These are phyloP conservation scores for Phytophthora palmivora DNA, from an alignment of 352 stramenopile species.

Conservation along the genomic window DNA sequence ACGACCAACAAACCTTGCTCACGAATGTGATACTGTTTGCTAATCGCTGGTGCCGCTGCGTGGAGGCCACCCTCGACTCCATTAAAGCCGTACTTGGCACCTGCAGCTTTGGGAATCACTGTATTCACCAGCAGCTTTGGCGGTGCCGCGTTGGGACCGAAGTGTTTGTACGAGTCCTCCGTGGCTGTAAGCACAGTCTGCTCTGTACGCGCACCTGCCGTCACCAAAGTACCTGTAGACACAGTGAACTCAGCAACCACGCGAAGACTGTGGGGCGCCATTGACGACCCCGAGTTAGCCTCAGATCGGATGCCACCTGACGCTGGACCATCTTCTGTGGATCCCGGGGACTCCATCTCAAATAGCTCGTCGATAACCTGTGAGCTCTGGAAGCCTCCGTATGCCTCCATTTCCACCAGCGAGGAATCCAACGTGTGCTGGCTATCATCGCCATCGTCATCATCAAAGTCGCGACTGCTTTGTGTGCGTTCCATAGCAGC, in stretches of 20 bases:
- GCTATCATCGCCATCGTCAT: slow-evolving; percentile 40
- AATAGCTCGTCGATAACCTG: slow-evolving; percentile 85
- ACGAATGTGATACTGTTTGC: slow-evolving; percentile 89
- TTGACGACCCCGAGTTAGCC: slow-evolving; percentile 38
- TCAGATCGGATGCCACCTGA: slow-evolving; percentile 30
- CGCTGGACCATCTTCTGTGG: slow-evolving; percentile 40
- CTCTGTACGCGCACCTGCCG: slow-evolving; percentile 66
- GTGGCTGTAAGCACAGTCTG: slow-evolving; percentile 65
- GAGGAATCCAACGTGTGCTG: slow-evolving; percentile 61
- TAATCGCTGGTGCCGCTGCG: slow-evolving; percentile 64
- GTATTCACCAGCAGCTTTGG: slow-evolving; percentile 84
- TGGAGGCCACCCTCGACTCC: slow-evolving; percentile 61
- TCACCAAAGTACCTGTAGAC: slow-evolving; percentile 69
- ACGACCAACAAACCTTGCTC: slow-evolving; percentile 83
- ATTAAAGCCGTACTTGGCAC: slow-evolving; percentile 69
- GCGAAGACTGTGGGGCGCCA: slow-evolving; percentile 40
- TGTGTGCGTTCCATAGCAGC: slow-evolving; percentile 70
- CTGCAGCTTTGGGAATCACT: slow-evolving; percentile 74
- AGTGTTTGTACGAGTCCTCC: slow-evolving; percentile 81
- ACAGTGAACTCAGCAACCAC: slow-evolving; percentile 84
- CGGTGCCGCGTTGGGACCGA: slow-evolving; percentile 55
- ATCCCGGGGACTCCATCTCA: slow-evolving; percentile 75
- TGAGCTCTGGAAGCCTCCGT: slow-evolving; percentile 40
- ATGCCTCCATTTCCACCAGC: slow-evolving; percentile 51
- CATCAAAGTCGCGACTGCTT: slow-evolving; percentile 45